Evolutionary conservation across 2,329 filamentous ascomycete species (phyloP).

Genomic region (Colletotrichum abscissum): DNA sequence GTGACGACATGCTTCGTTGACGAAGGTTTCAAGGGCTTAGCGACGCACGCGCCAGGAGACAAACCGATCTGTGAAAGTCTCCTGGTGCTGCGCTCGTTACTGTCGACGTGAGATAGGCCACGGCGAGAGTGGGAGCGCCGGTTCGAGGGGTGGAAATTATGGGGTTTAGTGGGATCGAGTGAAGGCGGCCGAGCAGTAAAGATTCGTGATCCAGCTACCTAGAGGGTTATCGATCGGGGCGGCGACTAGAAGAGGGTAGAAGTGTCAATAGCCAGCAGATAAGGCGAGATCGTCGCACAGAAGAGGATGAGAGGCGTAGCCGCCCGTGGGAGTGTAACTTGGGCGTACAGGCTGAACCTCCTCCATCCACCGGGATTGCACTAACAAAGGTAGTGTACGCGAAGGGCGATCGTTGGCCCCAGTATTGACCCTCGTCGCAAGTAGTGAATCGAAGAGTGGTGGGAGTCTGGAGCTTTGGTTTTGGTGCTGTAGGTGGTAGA

Average conservation of each 20-base stretch:
- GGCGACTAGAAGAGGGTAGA: background rate
- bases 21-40: constrained; percentile 36
- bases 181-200: background rate
- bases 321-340: background rate
- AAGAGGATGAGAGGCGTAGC: background rate
- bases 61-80: background rate
- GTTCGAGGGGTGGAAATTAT: constrained; percentile 14
- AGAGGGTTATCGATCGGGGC: background rate
- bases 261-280: background rate
- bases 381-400: constrained; percentile 12
- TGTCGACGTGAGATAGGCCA: background rate
- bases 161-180: constrained; percentile 6
- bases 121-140: background rate
- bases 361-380: background rate
- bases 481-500: background rate
- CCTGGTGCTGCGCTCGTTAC: background rate
- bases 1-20: constrained; percentile 36
- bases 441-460: background rate
- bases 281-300: background rate
- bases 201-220: background rate
- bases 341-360: constrained; percentile 10
- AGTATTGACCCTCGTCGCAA: background rate
- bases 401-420: background rate
- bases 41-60: constrained; percentile 11
- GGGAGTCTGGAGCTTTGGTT: background rate